Conservation (phyloP, 1,284 basidiomycete species). For the Ceraceosorus bombacis region DNA sequence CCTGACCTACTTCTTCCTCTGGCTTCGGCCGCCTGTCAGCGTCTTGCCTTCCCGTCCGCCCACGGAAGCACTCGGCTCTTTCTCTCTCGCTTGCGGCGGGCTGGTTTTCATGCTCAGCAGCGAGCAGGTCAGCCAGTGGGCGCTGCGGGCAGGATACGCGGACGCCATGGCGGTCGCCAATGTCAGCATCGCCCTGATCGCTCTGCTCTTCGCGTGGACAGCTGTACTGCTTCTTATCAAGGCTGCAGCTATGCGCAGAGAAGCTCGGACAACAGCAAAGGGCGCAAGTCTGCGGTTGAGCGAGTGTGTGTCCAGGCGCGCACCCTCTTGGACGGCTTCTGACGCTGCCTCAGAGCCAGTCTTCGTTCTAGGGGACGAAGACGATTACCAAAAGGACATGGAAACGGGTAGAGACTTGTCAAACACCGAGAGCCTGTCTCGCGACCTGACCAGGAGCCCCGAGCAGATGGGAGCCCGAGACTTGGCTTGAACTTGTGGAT, state of each 20-base stretch:
- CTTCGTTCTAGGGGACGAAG: too few species aligned
- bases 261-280: conserved; percentile 7
- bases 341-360: too few species aligned
- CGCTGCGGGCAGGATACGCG: conserved; percentile 82
- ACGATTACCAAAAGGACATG: too few species aligned
- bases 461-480: too few species aligned
- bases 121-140: conserved; percentile 81
- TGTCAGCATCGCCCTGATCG: conserved; percentile 36
- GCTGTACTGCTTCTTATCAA: conserved; percentile 39
- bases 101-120: conserved; percentile 83
- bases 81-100: conserved; percentile 80
- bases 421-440: too few species aligned
- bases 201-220: conserved; percentile 36
- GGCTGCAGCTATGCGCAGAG: conserved; percentile 33
- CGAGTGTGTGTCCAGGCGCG: too few species aligned
- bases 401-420: too few species aligned
- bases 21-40: conserved; percentile 58
- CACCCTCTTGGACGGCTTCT: too few species aligned
- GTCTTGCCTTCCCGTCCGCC: conserved; percentile 84
- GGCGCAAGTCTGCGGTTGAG: too few species aligned
- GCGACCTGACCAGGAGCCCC: too few species aligned
- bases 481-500: too few species aligned
- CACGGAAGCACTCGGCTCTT: conserved; percentile 79
- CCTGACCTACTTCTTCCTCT: conserved; percentile 88
- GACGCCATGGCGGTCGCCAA: conserved; percentile 56